Conservation (phyloP, 176 grass and related monocot genomes). For the Microstegium vimineum region DNA sequence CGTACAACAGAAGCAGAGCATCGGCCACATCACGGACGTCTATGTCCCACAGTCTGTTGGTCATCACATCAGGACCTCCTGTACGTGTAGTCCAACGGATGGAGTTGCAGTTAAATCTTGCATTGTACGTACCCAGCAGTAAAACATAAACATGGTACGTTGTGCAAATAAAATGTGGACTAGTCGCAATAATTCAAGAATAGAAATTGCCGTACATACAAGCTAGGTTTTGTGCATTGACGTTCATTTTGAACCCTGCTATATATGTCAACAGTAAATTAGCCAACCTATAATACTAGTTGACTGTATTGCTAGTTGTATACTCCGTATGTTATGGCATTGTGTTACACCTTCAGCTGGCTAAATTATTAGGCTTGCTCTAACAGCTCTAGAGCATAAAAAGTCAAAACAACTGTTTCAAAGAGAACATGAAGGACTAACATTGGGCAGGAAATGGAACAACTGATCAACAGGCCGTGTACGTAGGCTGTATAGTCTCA, state of each 20-base stretch:
- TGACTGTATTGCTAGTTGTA: too few relatives aligned
- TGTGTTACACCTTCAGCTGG: too few relatives aligned
- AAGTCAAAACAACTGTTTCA: not conserved
- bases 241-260: too few relatives aligned
- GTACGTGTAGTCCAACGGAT: not conserved
- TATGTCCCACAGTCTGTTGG: slow-evolving; percentile 37
- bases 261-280: too few relatives aligned
- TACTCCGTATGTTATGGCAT: too few relatives aligned
- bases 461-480: not conserved
- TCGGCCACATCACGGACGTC: slow-evolving; percentile 54
- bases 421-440: not conserved
- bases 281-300: too few relatives aligned
- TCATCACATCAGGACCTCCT: slow-evolving; percentile 32
- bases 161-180: not conserved
- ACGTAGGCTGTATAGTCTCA: not conserved
- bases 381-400: too few relatives aligned
- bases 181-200: not conserved
- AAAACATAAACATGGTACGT: not conserved
- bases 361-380: too few relatives aligned
- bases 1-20: slow-evolving; percentile 43
- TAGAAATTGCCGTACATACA: not conserved
- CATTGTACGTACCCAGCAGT: not conserved
- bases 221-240: too few relatives aligned
- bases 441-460: not conserved
- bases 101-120: not conserved